Conservation (phyloP, 305 asterid species). For the Solanum hybrid region DNA sequence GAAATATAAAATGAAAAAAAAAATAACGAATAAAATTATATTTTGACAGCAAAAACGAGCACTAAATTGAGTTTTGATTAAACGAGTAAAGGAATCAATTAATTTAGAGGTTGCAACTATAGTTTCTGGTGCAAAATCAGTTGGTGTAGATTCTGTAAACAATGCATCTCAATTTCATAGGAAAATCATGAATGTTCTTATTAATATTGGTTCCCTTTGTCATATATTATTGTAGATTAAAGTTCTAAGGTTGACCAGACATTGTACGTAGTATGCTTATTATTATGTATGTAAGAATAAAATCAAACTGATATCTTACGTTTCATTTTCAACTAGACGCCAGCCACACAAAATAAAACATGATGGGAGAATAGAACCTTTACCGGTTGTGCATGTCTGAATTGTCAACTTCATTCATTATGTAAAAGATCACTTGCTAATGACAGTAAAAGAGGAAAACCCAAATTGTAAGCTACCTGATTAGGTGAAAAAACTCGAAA, state of each 20-base stretch:
- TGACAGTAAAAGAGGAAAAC: neutral
- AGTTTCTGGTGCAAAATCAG: neutral
- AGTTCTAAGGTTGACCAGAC: neutral
- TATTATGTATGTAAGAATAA: neutral
- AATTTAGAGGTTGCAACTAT: neutral
- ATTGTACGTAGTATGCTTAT: too few species aligned
- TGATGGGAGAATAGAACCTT: neutral
- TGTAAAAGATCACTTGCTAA: neutral
- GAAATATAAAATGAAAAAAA: too few species aligned
- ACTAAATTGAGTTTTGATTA: neutral
- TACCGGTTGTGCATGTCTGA: neutral
- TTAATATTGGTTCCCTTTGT: neutral
- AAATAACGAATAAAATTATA: too few species aligned
- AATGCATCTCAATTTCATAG: neutral
- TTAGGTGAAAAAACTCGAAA: neutral
- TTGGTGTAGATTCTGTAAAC: neutral
- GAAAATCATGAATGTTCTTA: neutral
- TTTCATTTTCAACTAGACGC: neutral
- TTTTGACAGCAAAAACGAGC: neutral
- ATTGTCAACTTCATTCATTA: neutral
- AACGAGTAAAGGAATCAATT: too few species aligned
- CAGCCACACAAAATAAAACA: neutral
- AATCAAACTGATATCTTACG: neutral
- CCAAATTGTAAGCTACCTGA: neutral
- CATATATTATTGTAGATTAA: neutral